Base-by-base conservation (phyloP, 2,329 filamentous ascomycete species). In the Trichophyton mentagrophytes region DNA sequence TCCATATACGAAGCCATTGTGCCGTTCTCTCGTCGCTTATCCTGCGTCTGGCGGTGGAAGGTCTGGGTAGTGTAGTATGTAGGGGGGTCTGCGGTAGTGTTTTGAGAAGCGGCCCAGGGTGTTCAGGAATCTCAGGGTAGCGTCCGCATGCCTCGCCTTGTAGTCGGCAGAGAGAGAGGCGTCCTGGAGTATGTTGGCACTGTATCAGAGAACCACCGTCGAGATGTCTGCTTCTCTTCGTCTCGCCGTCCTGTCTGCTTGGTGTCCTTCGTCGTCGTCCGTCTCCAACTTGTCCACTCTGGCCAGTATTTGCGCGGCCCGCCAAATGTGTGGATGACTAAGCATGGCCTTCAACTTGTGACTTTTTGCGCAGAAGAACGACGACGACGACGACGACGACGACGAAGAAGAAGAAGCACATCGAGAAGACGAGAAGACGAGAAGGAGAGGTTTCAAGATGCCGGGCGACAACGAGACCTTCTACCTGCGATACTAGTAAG, bases 401-500 rank as follows among this genome's bases (percentile, higher is more conserved):
- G 44, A 47, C 25, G 44, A 30, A 25, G 27, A 47, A 5, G 42
- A 30, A 47, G 44, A 47, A 25, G 4, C n/a, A 47, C 3, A 22
- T 11, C 17, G 22, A 53, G 11, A 20, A 30, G 49, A 53, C 9
- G 27, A 33, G 46, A 22, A 30, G 49, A 53, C 22, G 15, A 53
- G 46, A 51, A 13, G 33, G 33, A 38, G 33, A 38, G 4, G 11
- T 3, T 13, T 25, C 13, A 57, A 60, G 59, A 60, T 60, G 51
- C 47, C 47, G 36, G 53, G 36, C 36, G 76, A 80, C 68, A 87
- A 82, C 74, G 91, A 96, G 69, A 86, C 88, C 6, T 97, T 99
- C 73, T 99, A 99, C 71, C 78, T 99, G 67, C 86, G 93, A 69
- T 99, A 99, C 81, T 99, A 99, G 92, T 96, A 84, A 74, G 88